Conservation (phyloP, 768 basidiomycete genomes). For the Rhodotorula diobovata region DNA sequence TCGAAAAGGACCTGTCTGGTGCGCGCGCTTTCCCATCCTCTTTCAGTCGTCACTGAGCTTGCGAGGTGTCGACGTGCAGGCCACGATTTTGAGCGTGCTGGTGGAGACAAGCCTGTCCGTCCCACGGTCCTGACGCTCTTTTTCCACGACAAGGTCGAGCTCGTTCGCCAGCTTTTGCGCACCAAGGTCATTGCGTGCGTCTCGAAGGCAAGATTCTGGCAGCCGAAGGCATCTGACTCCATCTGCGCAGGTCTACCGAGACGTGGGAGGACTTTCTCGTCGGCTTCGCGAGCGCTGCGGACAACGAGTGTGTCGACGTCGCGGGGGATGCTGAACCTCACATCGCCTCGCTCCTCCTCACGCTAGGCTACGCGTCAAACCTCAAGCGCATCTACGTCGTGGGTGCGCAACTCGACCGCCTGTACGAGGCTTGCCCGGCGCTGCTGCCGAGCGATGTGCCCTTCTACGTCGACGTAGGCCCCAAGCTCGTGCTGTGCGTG, state of each 20-base stretch:
- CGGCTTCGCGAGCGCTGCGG: neutral
- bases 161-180: neutral
- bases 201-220: no score
- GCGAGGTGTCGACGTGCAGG: no score
- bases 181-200: neutral
- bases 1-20: neutral
- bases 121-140: neutral
- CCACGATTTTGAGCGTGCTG: neutral
- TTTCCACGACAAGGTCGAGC: neutral
- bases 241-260: neutral
- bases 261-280: neutral
- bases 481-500: neutral
- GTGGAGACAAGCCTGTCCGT: neutral
- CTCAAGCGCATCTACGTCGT: conserved; percentile 2
- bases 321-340: neutral
- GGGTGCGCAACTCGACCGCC: neutral
- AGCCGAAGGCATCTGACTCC: no score
- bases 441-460: neutral
- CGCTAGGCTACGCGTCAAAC: neutral
- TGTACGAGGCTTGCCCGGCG: neutral
- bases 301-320: neutral
- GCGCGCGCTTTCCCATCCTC: neutral
- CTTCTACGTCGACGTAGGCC: neutral
- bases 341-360: neutral
- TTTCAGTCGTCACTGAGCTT: no score